Evolutionary conservation across 2,329 filamentous ascomycete genomes (phyloP), one percentile per base, ranked within the genome.

Genomic region (Cladobotryum protrusum): DNA sequence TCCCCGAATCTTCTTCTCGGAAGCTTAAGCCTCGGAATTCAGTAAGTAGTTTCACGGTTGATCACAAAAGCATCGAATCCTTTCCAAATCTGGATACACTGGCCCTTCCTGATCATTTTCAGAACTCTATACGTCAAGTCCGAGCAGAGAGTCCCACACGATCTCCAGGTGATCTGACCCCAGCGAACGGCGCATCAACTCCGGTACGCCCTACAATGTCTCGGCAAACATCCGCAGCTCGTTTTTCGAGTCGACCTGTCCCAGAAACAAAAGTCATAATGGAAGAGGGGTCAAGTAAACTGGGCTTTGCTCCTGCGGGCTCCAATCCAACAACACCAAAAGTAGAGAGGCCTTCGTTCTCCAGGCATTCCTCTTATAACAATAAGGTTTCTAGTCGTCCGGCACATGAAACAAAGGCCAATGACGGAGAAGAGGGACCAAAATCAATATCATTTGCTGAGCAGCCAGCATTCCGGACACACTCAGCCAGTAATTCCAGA

Each of bases 241-340:
- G 81, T 35, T 92, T 92, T 63, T 85, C 83, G 0, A 90, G 85
- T 45, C 82, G 81, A 5, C 82, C 87, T 0, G 81, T 88, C 1
- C 88, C 87, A 0, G 81, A 86, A 56, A 84, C 87, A 2, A 79
- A 76, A 53, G 77, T 89, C 18, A 79, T 80, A 3, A 72, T 74
- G 1, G 80, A 86, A 52, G 86, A 85, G 50, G 81, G 78, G 1
- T 61, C 60, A 1, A 72, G 78, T 1, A 67, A 61, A 35, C 90
- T 95, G 54, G 87, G 87, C 78, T 95, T 93, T 65, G 81, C 68
- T 5, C 63, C 67, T 8, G 57, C 61, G 13, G 61, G 63, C 5
- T 53, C 58, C 7, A 60, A 57, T 15, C 49, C 56, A 7, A 4
- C 42, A 15, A 59, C 58, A 5, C 58, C 62, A 29, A 66, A 62